Percentiles rank a stretch among this genome's conserved stretches.
Conservation (phyloP, 495 filamentous ascomycete genomes). For the Hyaloscypha finlandica region DNA sequence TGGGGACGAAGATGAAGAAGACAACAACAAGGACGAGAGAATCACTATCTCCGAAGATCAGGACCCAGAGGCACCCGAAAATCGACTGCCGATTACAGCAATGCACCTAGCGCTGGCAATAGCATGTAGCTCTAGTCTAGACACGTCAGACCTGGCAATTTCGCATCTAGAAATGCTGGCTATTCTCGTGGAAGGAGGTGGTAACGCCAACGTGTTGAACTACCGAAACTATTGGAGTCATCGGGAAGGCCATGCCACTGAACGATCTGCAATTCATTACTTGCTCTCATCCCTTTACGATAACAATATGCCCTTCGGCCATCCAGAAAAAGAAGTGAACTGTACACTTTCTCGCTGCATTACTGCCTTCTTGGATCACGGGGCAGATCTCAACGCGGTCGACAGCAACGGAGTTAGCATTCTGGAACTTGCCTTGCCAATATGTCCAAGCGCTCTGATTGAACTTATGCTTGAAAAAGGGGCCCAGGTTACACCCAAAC, state of each 20-base stretch:
- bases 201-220: background rate
- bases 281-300: constrained; percentile 2
- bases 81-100: background rate
- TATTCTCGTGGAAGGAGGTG: constrained; percentile 2
- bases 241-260: background rate
- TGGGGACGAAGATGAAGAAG: constrained; percentile 2
- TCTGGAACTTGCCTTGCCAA: constrained; percentile 5
- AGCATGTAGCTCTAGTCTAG: background rate
- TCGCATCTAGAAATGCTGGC: background rate
- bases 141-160: background rate
- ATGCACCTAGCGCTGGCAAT: background rate
- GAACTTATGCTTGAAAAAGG: constrained; percentile 4
- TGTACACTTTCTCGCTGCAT: constrained; percentile 3
- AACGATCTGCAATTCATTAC: constrained; percentile 1
- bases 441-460: background rate
- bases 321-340: background rate
- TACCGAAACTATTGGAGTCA: background rate
- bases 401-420: constrained; percentile 3
- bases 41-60: background rate
- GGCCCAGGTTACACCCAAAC: background rate
- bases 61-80: background rate
- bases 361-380: background rate
- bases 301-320: background rate
- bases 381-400: constrained; percentile 6
- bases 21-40: background rate